A percentile compares a stretch with the other conserved stretches of the same genome.
phyloP scores from a whole-genome alignment of 306 rosid species.

The Medicago ruthenica region DNA sequence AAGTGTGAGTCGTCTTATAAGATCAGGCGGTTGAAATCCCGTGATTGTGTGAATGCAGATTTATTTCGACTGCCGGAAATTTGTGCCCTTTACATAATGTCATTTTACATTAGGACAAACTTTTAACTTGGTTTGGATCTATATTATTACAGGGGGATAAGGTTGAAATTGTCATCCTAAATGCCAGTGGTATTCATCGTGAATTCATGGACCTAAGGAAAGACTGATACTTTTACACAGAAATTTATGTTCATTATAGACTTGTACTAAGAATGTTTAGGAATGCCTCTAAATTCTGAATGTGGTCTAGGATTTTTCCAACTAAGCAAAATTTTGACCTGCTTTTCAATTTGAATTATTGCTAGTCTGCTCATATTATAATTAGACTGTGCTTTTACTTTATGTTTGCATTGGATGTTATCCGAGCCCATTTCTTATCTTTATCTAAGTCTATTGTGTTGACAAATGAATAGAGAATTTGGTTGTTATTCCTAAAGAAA shows the following conservation, averaged over 20 bases:
- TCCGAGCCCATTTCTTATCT: not conserved
- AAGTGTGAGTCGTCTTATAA: not conserved
- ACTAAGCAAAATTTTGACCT: not conserved
- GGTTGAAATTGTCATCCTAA: slow-evolving; percentile 7
- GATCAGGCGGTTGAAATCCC: not conserved
- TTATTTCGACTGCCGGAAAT: not conserved
- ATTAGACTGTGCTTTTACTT: not conserved
- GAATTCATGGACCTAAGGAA: slow-evolving; percentile 12
- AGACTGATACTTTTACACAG: not conserved
- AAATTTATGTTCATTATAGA: not conserved
- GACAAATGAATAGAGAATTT: not conserved
- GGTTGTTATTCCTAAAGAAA: not conserved
- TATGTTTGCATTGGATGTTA: not conserved
- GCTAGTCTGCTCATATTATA: not conserved
- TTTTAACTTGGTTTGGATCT: not conserved
- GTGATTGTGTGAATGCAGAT: not conserved
- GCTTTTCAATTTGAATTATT: not conserved
- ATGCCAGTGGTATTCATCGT: not conserved
- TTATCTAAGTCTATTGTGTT: not conserved
- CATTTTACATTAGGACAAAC: not conserved
- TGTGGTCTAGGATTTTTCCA: not conserved
- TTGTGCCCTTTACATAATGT: not conserved
- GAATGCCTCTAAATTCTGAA: not conserved
- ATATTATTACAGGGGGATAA: slow-evolving; percentile 2
- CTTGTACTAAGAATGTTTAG: not conserved